These are phyloP conservation scores for Calophaca sinica DNA, from an alignment of 306 rosid species.

Conservation along the genomic window DNA sequence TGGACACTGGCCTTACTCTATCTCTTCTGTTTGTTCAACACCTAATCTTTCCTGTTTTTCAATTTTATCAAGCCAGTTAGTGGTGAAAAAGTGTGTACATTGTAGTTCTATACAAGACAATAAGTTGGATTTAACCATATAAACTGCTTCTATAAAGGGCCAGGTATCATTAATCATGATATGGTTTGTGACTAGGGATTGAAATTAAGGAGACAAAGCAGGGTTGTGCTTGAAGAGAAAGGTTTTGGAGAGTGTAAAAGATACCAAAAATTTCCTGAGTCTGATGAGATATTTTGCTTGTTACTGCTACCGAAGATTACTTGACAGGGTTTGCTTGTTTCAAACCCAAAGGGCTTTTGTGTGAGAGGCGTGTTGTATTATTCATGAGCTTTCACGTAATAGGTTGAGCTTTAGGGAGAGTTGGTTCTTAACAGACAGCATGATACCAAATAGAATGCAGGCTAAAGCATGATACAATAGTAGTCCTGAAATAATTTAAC, in stretches of 20 bases:
- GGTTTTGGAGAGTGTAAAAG: slow-evolving; percentile 35
- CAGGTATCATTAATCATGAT: slow-evolving; percentile 6
- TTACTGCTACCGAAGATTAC: neutral
- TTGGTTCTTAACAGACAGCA: neutral
- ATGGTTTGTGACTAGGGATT: slow-evolving; percentile 20
- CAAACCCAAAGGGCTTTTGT: neutral
- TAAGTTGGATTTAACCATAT: slow-evolving; percentile 39
- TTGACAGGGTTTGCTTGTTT: slow-evolving; percentile 1
- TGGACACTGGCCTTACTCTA: neutral
- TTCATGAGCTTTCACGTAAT: neutral
- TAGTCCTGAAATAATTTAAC: slow-evolving; percentile 28
- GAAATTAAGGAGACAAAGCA: slow-evolving; percentile 32
- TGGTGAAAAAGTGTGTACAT: slow-evolving; percentile 5
- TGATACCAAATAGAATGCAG: slow-evolving; percentile 12
- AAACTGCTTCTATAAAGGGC: slow-evolving; percentile 3
- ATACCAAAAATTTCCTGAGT: neutral
- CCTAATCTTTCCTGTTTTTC: neutral
- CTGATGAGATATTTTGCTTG: slow-evolving; percentile 14
- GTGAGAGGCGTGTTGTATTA: neutral
- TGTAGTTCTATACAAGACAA: slow-evolving; percentile 23
- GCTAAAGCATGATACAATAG: slow-evolving; percentile 11
- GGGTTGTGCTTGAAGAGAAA: slow-evolving; percentile 29
- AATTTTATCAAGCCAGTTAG: slow-evolving; percentile 21
- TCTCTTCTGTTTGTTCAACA: slow-evolving; percentile 12
- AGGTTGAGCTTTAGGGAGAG: neutral